These are phyloP conservation scores for Citrus australasica DNA, from an alignment of 345 rosid species.

Conservation along the genomic window DNA sequence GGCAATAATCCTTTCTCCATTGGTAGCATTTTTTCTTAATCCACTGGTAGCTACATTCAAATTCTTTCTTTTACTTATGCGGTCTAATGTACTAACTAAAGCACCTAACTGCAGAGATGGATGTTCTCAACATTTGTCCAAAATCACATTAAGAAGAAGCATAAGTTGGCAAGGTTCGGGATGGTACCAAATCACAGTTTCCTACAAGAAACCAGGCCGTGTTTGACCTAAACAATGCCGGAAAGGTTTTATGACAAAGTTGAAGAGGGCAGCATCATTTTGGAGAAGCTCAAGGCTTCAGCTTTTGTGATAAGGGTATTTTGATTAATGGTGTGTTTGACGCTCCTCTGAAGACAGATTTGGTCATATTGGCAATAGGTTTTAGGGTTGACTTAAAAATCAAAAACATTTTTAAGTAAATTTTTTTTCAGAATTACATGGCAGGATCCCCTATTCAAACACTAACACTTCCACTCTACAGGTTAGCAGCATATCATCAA, in stretches of 20 bases:
- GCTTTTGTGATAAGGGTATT: constrained; percentile 33
- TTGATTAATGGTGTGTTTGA: constrained; percentile 13
- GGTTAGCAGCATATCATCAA: constrained; percentile 15
- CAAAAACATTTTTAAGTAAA: constrained; percentile 20
- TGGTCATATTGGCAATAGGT: constrained; percentile 39
- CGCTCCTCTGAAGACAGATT: constrained; percentile 23
- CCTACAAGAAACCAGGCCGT: constrained; percentile 24
- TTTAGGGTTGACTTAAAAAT: constrained; percentile 37
- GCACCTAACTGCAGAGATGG: constrained; percentile 26
- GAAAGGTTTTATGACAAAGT: constrained; percentile 32
- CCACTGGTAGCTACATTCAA: no score
- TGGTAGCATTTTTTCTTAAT: constrained; percentile 12
- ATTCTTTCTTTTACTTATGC: neutral
- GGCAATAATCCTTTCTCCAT: constrained; percentile 35
- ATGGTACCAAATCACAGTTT: constrained; percentile 45
- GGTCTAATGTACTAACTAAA: no score
- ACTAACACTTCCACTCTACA: constrained; percentile 35
- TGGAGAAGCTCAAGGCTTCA: constrained; percentile 35
- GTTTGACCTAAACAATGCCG: constrained; percentile 21
- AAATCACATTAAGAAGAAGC: constrained; percentile 27
- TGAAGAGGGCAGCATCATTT: constrained; percentile 39
- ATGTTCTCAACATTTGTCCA: constrained; percentile 32
- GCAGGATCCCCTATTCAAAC: constrained; percentile 23
- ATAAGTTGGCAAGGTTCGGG: constrained; percentile 28
- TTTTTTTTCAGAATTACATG: constrained; percentile 14